Conservation (phyloP, 192 early-diverging fungal genomes). For the Tieghemiomyces parasiticus region DNA sequence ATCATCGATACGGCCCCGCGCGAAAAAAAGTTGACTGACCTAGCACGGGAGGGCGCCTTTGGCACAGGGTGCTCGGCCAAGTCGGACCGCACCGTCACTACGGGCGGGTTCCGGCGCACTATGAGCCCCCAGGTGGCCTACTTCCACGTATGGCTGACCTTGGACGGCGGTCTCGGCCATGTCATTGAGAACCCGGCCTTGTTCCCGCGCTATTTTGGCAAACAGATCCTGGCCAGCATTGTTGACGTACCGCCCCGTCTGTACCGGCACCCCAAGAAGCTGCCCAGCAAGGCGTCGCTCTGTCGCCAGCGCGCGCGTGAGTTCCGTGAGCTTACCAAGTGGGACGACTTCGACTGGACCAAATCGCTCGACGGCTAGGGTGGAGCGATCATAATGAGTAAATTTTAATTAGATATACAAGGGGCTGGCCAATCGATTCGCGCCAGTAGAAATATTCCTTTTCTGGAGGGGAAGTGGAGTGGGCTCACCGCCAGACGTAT, state of each 20-base stretch:
- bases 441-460: neutral
- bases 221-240: conserved; percentile 69
- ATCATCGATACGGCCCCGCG: conserved; percentile 56
- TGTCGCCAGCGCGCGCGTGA: conserved; percentile 29
- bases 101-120: conserved; percentile 51
- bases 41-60: too few species aligned
- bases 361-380: neutral
- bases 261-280: conserved; percentile 51
- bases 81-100: too few species aligned
- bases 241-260: conserved; percentile 60
- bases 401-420: too few species aligned
- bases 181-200: conserved; percentile 80
- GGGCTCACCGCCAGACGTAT: neutral
- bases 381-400: too few species aligned
- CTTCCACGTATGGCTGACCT: conserved; percentile 95
- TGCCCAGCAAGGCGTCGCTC: conserved; percentile 31
- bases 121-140: conserved; percentile 76
- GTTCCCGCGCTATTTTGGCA: conserved; percentile 80
- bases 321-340: conserved; percentile 39
- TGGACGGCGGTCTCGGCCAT: conserved; percentile 79
- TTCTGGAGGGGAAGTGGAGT: neutral
- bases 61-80: too few species aligned
- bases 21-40: too few species aligned
- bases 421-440: too few species aligned
- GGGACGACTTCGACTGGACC: conserved; percentile 83